These are phyloP conservation scores for Penicillium ucsense DNA, from an alignment of 495 filamentous ascomycete species.

Conservation along the genomic window DNA sequence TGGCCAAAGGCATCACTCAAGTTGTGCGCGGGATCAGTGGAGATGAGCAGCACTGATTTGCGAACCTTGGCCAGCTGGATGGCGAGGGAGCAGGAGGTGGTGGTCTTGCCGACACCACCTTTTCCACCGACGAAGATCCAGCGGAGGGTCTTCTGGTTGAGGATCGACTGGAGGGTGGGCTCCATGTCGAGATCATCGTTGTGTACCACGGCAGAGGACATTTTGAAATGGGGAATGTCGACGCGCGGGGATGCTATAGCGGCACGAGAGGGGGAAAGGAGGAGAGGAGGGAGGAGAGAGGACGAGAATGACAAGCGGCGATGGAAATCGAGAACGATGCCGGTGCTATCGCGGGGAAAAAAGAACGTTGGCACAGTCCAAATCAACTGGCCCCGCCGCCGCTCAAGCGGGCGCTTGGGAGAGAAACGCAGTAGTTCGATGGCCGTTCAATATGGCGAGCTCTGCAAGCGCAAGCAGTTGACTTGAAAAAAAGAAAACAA, in stretches of 20 bases:
- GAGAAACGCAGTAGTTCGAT: too few relatives aligned
- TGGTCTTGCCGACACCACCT: slow-evolving; percentile 99
- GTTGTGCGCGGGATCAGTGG: slow-evolving; percentile 97
- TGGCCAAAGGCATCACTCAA: slow-evolving; percentile 95
- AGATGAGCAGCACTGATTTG: slow-evolving; percentile 93
- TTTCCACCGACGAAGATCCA: slow-evolving; percentile 99
- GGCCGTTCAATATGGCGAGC: too few relatives aligned
- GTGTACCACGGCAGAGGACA: slow-evolving; percentile 57
- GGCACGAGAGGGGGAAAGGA: background rate
- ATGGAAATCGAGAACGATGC: too few relatives aligned
- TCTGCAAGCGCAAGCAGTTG: too few relatives aligned
- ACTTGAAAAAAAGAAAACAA: too few relatives aligned
- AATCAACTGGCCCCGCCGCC: too few relatives aligned
- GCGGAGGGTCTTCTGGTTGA: slow-evolving; percentile 86
- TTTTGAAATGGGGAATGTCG: slow-evolving; percentile 15
- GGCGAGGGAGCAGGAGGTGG: slow-evolving; percentile 92
- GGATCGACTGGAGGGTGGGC: slow-evolving; percentile 85
- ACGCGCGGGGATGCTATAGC: slow-evolving; percentile 3
- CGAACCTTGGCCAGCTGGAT: slow-evolving; percentile 97
- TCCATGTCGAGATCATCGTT: slow-evolving; percentile 73
- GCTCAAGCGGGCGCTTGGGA: too few relatives aligned
- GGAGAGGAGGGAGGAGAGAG: background rate
- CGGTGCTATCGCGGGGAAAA: too few relatives aligned
- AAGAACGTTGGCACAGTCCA: too few relatives aligned
- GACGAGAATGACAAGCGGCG: too few relatives aligned